Percentiles rank a stretch among this genome's conserved stretches.
Evolutionary conservation across 768 basidiomycete species (phyloP).

Genomic region (Tephrocybe sp.): DNA sequence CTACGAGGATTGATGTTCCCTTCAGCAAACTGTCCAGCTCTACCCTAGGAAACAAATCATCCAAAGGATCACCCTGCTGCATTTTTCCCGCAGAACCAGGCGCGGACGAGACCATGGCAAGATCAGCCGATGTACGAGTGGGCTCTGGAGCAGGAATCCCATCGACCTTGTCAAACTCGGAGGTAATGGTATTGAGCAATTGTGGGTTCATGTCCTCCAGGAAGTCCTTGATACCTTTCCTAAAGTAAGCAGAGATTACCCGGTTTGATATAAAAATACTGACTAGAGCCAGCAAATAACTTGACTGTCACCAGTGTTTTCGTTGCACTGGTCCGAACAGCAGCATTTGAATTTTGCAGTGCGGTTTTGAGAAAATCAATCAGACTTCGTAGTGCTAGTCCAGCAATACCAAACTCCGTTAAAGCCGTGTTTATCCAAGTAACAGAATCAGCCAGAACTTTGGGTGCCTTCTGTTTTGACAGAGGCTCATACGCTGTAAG

Average conservation of each 20-base stretch:
- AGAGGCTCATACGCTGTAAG: constrained; percentile 85
- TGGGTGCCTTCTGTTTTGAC: constrained; percentile 95
- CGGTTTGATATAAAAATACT: constrained; percentile 12
- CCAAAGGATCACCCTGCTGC: constrained; percentile 67
- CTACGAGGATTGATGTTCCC: constrained; percentile 78
- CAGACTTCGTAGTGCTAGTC: constrained; percentile 76
- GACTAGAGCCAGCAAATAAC: constrained; percentile 88
- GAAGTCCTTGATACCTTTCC: constrained; percentile 83
- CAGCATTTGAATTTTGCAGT: constrained; percentile 91
- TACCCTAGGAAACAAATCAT: constrained; percentile 93
- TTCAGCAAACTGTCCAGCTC: constrained; percentile 87
- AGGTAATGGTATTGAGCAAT: constrained; percentile 83
- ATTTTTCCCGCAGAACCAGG: constrained; percentile 40
- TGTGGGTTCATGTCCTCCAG: constrained; percentile 95
- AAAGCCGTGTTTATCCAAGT: constrained; percentile 86
- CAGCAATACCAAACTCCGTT: constrained; percentile 88
- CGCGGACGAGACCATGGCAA: constrained; percentile 49
- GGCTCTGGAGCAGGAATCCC: constrained; percentile 77
- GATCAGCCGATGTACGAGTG: constrained; percentile 73
- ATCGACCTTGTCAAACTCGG: constrained; percentile 93
- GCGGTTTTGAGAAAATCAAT: constrained; percentile 90
- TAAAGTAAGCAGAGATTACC: background rate
- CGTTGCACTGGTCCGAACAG: constrained; percentile 91
- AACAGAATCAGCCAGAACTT: constrained; percentile 90
- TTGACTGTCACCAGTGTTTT: constrained; percentile 90